Evolutionary conservation across 106 monocot genomes (phyloP), one percentile per base, ranked within the genome.

Genomic region (Phalaenopsis aphrodite): DNA sequence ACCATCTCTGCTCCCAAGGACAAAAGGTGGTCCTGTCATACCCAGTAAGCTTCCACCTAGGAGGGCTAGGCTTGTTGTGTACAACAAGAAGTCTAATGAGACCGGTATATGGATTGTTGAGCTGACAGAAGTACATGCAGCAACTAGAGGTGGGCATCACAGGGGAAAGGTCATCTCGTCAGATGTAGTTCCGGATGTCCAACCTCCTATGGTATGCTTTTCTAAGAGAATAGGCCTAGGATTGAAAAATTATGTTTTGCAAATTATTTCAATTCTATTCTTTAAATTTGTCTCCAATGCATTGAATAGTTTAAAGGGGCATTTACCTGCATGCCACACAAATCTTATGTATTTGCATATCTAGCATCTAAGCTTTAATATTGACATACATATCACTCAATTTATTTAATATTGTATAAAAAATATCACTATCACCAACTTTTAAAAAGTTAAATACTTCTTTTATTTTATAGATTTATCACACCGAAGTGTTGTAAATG

Each of bases 91-190:
- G 76, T 95, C 95, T 77, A 95, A 95, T 86, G 93, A 91, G 72
- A 95, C 95, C 5, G 89, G 95, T 72, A 69, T 93, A 19, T 95
- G 95, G 95, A 78, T 93, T 69, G 95, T 95, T 39, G 85, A 95
- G 82, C 83, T 95, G 14, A 82, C 93, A 78, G 93, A 93, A 83
- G 95, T 95, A 43, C 95, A 93, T 88, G 95, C 95, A 72, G 89
- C 95, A 72, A 93, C 93, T 71, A 83, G 95, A 72, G 95, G 95
- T 81, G 93, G 95, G 38, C 95, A 91, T 88, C 95, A 95, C 72
- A 87, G 95, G 88, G 95, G 95, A 66, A 93, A 93, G 80, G 93
- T 89, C 19, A 82, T 93, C 47, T 81, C 90, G 17, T 89, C 93
- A 52, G 89, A 86, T 85, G 91, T 91, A 78, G 86, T 95, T 78